Conservation (phyloP, 306 rosid species). For the Rosa multiflora region DNA sequence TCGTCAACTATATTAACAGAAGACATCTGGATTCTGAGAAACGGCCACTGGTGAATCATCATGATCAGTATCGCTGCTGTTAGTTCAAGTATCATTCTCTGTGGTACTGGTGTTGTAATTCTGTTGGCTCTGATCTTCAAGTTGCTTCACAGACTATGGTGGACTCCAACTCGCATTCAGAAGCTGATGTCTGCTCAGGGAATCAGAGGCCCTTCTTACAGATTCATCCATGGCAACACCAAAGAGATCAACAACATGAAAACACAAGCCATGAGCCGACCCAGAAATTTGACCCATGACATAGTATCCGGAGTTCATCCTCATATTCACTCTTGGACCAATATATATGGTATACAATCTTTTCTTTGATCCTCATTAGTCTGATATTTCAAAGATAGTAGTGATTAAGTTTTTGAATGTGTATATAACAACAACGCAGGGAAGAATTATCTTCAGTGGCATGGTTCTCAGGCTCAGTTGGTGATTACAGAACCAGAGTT, state of each 20-base stretch:
- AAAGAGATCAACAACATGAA: background rate
- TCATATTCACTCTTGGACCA: conserved; percentile 1
- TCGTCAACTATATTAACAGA: no score
- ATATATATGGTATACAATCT: background rate
- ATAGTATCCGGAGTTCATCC: background rate
- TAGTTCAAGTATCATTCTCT: background rate
- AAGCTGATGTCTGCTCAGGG: background rate
- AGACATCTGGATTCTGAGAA: no score
- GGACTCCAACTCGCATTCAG: background rate
- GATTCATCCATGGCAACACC: background rate
- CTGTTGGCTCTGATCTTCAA: background rate
- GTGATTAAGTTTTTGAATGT: background rate
- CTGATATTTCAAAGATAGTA: background rate
- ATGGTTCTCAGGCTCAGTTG: background rate
- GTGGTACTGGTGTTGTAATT: background rate
- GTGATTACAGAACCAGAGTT: background rate
- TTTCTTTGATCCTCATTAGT: background rate
- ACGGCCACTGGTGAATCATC: no score
- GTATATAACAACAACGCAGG: background rate
- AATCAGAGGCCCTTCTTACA: background rate
- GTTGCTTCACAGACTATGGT: background rate
- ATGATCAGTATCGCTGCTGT: background rate
- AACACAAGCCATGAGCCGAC: background rate
- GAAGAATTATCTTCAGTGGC: background rate
- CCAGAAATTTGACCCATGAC: background rate